A percentile compares a stretch with the other conserved stretches of the same genome.
phyloP scores from a whole-genome alignment of 345 rosid species.

The Erysimum cheiranthoides region DNA sequence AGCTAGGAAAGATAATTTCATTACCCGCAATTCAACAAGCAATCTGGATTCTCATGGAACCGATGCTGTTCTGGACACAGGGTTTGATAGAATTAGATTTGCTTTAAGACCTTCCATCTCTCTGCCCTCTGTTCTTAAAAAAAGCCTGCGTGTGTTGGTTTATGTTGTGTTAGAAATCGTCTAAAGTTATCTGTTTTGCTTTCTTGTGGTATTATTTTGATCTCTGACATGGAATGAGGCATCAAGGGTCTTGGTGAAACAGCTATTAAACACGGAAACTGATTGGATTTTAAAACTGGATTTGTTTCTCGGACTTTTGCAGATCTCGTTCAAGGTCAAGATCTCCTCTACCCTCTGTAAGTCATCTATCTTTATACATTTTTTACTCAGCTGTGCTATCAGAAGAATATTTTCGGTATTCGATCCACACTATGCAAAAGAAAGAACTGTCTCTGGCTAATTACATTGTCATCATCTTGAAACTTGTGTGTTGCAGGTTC shows the following conservation, averaged over 20 bases:
- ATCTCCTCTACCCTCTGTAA: conserved; percentile 91
- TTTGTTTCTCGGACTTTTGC: conserved; percentile 98
- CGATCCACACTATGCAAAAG: not conserved
- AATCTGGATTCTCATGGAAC: conserved; percentile 61
- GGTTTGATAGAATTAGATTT: conserved; percentile 48
- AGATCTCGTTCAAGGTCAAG: conserved; percentile 96
- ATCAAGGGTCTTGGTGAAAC: conserved; percentile 76
- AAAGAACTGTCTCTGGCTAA: conserved; percentile 29
- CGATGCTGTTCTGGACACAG: conserved; percentile 58
- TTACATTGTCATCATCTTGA: not conserved
- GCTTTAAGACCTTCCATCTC: conserved; percentile 16
- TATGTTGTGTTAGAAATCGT: conserved; percentile 47
- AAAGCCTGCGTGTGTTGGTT: conserved; percentile 47
- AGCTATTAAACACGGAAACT: conserved; percentile 63
- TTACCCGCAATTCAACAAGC: conserved; percentile 64
- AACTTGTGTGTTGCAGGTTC: conserved; percentile 48
- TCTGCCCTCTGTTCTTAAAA: conserved; percentile 35
- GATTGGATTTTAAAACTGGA: conserved; percentile 80
- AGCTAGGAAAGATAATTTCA: conserved; percentile 53
- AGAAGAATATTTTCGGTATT: not conserved
- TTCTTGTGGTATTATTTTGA: conserved; percentile 47
- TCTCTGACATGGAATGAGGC: conserved; percentile 84
- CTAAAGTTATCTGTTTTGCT: conserved; percentile 54
- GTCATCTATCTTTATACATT: conserved; percentile 41
- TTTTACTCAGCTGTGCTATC: not conserved